phyloP scores from a whole-genome alignment of 2,329 filamentous ascomycete species.

The Zasmidium cellare region DNA sequence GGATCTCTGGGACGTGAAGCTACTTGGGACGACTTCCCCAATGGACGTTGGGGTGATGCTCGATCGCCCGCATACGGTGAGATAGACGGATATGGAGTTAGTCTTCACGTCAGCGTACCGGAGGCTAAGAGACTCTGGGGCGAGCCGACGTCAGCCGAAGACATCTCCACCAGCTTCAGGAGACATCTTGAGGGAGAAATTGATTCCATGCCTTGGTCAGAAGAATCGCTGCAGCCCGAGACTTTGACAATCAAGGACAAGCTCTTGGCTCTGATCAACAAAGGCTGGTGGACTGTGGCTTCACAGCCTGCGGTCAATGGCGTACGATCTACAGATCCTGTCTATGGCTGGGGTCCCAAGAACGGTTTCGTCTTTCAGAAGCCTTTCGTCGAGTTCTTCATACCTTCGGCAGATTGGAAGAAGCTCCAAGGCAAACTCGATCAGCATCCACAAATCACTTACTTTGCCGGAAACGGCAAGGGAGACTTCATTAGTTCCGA shows the following conservation, averaged over 20 bases:
- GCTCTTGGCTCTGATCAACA: conserved; percentile 74
- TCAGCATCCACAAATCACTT: conserved; percentile 70
- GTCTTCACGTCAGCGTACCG: conserved; percentile 82
- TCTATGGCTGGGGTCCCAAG: conserved; percentile 91
- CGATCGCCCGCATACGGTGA: conserved; percentile 92
- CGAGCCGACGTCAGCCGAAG: conserved; percentile 65
- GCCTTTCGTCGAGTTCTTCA: conserved; percentile 95
- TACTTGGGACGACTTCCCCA: conserved; percentile 98
- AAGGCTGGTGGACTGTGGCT: conserved; percentile 94
- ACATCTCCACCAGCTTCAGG: conserved; percentile 80
- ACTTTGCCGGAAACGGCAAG: conserved; percentile 77
- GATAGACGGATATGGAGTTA: conserved; percentile 98
- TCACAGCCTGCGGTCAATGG: conserved; percentile 94
- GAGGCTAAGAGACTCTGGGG: conserved; percentile 86
- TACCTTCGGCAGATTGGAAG: conserved; percentile 72
- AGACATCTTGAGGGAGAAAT: conserved; percentile 79
- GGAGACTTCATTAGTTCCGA: conserved; percentile 74
- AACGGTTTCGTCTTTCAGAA: conserved; percentile 98
- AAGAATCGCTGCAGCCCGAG: conserved; percentile 82
- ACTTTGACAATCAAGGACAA: conserved; percentile 76
- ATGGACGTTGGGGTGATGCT: conserved; percentile 92
- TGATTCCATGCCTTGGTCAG: conserved; percentile 86
- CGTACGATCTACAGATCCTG: conserved; percentile 69
- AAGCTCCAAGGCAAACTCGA: conserved; percentile 66
- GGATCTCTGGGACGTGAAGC: conserved; percentile 87